Evolutionary conservation across 345 rosid genomes (phyloP).

Genomic region (Salix brachista): DNA sequence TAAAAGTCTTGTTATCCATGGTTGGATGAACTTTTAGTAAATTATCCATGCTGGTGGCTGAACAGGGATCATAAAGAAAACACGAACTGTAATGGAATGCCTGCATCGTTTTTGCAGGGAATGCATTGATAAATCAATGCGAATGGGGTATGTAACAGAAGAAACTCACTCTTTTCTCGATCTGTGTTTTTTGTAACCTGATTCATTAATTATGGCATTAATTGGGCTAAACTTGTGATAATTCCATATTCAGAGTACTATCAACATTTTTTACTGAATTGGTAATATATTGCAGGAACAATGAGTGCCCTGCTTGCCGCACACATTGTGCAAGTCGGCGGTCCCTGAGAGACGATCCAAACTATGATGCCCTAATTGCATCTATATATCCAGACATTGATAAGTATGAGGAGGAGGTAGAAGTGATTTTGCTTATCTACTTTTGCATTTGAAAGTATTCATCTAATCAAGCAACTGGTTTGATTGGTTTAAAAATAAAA

Average conservation of each 20-base stretch:
- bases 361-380: constrained; percentile 81
- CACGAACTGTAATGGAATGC: constrained; percentile 93
- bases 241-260: background rate
- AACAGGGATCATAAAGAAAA: constrained; percentile 89
- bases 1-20: background rate
- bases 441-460: constrained; percentile 7
- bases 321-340: constrained; percentile 97
- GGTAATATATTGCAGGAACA: constrained; percentile 59
- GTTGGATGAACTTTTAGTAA: background rate
- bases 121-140: constrained; percentile 96
- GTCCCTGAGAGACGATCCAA: constrained; percentile 90
- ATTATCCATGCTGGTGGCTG: constrained; percentile 11
- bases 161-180: background rate
- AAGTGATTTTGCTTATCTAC: constrained; percentile 4
- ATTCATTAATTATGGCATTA: constrained; percentile 1
- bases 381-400: constrained; percentile 77
- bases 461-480: constrained; percentile 5
- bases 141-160: constrained; percentile 67
- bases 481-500: background rate
- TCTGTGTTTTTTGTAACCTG: background rate
- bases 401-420: constrained; percentile 75
- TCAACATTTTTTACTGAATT: constrained; percentile 7
- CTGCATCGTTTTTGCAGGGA: constrained; percentile 92
- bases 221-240: constrained; percentile 9
- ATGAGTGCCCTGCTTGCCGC: constrained; percentile 98